Evolutionary conservation across 2,329 filamentous ascomycete species (phyloP), one percentile per base, ranked within the genome.

Genomic region (Clonostachys solani): DNA sequence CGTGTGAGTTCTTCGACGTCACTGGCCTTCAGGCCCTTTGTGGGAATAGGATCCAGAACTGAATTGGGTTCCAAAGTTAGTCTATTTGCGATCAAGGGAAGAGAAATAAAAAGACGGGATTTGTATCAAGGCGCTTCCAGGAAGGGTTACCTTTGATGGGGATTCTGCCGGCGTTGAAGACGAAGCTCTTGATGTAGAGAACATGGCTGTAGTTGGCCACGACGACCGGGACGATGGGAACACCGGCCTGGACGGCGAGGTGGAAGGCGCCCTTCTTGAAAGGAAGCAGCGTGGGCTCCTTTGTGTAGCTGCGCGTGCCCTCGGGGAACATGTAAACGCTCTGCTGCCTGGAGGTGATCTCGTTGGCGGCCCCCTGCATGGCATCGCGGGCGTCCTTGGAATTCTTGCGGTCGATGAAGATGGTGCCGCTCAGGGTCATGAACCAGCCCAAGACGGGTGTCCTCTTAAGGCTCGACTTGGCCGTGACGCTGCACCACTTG

Each of bases 241-340:
- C 94, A 54, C 90, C 87, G 3, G 92, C 92, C 74, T 97, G 89
- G 17, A 99, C 82, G 42, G 94, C 94, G 34, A 99, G 78, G 66
- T 99, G 92, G 69, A 99, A 99, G 42, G 92, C 94, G 50, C 94
- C 94, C 75, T 99, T 99, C 73, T 99, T 99, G 78, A 97, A 99
- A n/a, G 91, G 89, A 47, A 97, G 74, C 58, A 99, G 71, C 49
- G 78, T 81, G 2, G 94, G 88, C 47, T 92, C 84, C 57, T 86
- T 82, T 48, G 87, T 79, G 71, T 97, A 96, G 64, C 89, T 95
- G 55, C 94, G 81, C 2, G 94, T 99, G 44, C 94, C 94, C 72
- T 99, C 94, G 49, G 88, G 87, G 67, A 92, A 92, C 71, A 92
- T 90, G 72, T 84, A 92, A 57, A 92, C 88, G 66, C 80, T 88